phyloP scores from a whole-genome alignment of 805 yeast genomes.

The Yarrowia sp. region DNA sequence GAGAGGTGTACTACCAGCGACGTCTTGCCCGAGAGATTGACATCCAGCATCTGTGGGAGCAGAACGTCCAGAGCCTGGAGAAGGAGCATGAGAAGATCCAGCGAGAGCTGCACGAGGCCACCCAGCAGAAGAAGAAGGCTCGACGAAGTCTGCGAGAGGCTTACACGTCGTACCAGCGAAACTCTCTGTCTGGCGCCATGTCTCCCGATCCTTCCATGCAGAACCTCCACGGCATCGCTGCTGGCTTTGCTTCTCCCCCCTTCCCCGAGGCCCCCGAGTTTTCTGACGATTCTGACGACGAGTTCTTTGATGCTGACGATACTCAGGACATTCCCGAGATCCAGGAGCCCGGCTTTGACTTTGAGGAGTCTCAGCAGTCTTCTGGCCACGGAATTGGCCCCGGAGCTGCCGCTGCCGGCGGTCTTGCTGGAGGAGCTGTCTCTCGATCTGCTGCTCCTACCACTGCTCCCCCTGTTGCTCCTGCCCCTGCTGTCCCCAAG shows the following conservation, averaged over 20 bases:
- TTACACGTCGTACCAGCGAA: constrained; percentile 21
- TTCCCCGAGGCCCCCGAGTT: constrained; percentile 47
- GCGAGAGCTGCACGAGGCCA: constrained; percentile 49
- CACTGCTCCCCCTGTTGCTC: constrained; percentile 9
- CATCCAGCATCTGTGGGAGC: constrained; percentile 53
- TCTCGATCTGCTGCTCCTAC: constrained; percentile 17
- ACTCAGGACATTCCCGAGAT: constrained; percentile 29
- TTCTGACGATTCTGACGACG: constrained; percentile 50
- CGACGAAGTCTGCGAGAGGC: constrained; percentile 44
- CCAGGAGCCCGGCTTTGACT: constrained; percentile 27
- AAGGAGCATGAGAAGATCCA: constrained; percentile 52
- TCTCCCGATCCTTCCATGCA: constrained; percentile 24
- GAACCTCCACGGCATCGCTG: constrained; percentile 33
- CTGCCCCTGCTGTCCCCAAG: constrained; percentile 21
- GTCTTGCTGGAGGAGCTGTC: not conserved
- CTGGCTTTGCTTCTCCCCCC: constrained; percentile 45
- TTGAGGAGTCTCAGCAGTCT: constrained; percentile 4
- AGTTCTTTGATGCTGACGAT: constrained; percentile 51
- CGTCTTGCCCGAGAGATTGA: constrained; percentile 46
- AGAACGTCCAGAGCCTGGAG: constrained; percentile 53
- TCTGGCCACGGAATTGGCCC: not conserved
- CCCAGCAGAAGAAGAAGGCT: constrained; percentile 48
- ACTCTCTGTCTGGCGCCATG: constrained; percentile 41
- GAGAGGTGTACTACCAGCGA: constrained; percentile 46
- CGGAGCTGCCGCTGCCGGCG: not conserved